phyloP scores from a whole-genome alignment of 2,329 filamentous ascomycete genomes.

The Pseudogymnoascus sp. region DNA sequence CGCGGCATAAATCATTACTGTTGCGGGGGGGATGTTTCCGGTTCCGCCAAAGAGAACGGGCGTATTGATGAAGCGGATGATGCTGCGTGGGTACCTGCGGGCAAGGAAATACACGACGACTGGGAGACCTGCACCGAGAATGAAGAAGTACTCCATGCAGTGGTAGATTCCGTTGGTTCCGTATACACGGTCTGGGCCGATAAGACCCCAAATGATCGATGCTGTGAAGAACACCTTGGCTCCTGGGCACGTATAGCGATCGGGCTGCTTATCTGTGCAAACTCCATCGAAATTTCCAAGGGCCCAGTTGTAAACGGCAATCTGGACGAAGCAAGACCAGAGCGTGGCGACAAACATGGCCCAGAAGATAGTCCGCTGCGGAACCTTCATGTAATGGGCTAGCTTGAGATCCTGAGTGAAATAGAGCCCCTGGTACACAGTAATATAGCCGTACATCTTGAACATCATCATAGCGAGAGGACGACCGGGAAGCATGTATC shows the following conservation, averaged over 20 bases:
- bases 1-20: constrained; percentile 62
- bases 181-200: constrained; percentile 65
- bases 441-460: constrained; percentile 60
- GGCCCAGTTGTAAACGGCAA: constrained; percentile 56
- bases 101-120: constrained; percentile 50
- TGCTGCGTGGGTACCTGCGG: constrained; percentile 52
- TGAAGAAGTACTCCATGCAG: constrained; percentile 62
- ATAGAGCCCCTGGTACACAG: constrained; percentile 39
- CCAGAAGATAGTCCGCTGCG: constrained; percentile 59
- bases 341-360: constrained; percentile 59
- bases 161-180: constrained; percentile 55
- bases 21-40: constrained; percentile 59
- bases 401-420: constrained; percentile 46
- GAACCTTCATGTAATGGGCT: constrained; percentile 49
- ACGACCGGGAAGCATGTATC: constrained; percentile 46
- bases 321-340: constrained; percentile 59
- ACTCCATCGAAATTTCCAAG: constrained; percentile 55
- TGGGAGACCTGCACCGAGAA: constrained; percentile 57
- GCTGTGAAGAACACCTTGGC: constrained; percentile 55
- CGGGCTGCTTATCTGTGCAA: constrained; percentile 48
- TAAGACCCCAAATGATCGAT: constrained; percentile 66
- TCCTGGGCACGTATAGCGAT: constrained; percentile 49
- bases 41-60: constrained; percentile 63
- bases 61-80: constrained; percentile 59
- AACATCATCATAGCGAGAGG: constrained; percentile 74